A percentile compares a stretch with the other conserved stretches of the same genome.
These are phyloP conservation scores for Linderniella brevidens DNA, from an alignment of 257 asterid genomes.

Conservation along the genomic window DNA sequence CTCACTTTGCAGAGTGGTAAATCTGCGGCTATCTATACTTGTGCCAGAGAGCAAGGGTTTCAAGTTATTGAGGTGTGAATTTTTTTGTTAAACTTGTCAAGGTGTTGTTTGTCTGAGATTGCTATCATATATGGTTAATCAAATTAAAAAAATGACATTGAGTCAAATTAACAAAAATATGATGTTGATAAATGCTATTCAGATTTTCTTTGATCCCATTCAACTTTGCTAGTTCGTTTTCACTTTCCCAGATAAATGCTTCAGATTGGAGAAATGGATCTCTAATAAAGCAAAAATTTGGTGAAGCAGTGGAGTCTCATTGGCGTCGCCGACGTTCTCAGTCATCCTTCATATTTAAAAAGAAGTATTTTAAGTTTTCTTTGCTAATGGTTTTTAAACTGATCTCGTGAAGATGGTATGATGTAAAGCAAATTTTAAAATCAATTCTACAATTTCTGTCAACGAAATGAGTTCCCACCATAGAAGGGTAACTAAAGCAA, in stretches of 20 bases:
- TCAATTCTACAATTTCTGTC: too few relatives aligned
- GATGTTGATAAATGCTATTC: not conserved
- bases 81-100: not conserved
- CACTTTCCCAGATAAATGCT: constrained; percentile 51
- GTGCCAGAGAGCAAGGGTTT: constrained; percentile 94
- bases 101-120: not conserved
- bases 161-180: too few relatives aligned
- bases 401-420: too few relatives aligned
- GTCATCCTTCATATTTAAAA: constrained; percentile 12
- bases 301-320: constrained; percentile 97
- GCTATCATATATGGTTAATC: not conserved
- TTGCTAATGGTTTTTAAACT: not conserved
- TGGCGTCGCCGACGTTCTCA: constrained; percentile 66
- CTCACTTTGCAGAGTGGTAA: constrained; percentile 67
- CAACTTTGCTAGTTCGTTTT: constrained; percentile 6
- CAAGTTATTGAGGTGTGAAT: constrained; percentile 77
- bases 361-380: not conserved
- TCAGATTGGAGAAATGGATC: constrained; percentile 98
- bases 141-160: not conserved
- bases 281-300: constrained; percentile 78
- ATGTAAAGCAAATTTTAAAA: too few relatives aligned
- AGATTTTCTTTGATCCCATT: constrained; percentile 7
- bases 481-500: too few relatives aligned
- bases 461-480: too few relatives aligned
- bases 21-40: constrained; percentile 94